Evolutionary conservation across 371 early-diverging fungal genomes (phyloP).

Genomic region (Mortierella sp.): DNA sequence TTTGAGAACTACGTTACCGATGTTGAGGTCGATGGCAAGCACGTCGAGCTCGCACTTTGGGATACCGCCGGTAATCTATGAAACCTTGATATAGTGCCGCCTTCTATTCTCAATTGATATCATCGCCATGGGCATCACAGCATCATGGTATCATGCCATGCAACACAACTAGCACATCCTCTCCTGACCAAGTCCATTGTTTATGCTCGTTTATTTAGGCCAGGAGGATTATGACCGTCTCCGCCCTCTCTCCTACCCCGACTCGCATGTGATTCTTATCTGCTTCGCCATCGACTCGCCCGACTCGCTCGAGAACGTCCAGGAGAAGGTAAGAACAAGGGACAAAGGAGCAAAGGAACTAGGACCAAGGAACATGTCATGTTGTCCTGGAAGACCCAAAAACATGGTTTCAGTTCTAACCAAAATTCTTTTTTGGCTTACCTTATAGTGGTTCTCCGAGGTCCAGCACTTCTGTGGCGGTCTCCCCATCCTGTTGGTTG

Average conservation of each 20-base stretch:
- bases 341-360: neutral
- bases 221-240: slow-evolving; percentile 97
- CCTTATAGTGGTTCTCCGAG: slow-evolving; percentile 91
- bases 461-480: slow-evolving; percentile 92
- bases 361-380: too few relatives aligned
- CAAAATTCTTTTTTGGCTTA: slow-evolving; percentile 5
- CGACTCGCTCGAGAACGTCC: slow-evolving; percentile 96
- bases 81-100: neutral
- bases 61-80: slow-evolving; percentile 93
- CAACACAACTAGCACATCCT: neutral
- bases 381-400: neutral
- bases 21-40: slow-evolving; percentile 94
- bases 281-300: slow-evolving; percentile 95
- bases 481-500: slow-evolving; percentile 91
- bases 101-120: too few relatives aligned
- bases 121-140: neutral
- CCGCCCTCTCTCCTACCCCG: slow-evolving; percentile 96
- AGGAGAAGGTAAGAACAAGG: slow-evolving; percentile 75
- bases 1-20: slow-evolving; percentile 98
- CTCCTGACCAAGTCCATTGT: neutral
- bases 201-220: slow-evolving; percentile 60
- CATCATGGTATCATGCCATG: neutral
- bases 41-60: slow-evolving; percentile 97
- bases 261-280: slow-evolving; percentile 97
- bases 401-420: neutral